phyloP scores from a whole-genome alignment of 208 protist genomes.

The Trypanosoma lewisi region DNA sequence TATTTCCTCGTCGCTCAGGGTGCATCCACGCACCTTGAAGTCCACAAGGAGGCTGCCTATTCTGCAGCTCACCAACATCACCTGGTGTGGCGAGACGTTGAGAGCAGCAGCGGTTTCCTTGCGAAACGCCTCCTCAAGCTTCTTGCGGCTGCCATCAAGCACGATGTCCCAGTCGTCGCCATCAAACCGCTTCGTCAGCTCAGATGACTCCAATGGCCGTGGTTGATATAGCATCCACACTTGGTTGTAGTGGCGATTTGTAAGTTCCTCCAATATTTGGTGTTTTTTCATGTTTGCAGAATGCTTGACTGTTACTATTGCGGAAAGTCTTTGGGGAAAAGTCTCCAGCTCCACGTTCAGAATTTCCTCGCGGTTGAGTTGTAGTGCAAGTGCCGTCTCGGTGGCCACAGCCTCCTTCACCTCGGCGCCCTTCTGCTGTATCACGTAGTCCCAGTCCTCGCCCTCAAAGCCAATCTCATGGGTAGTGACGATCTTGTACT shows the following conservation, averaged over 20 bases:
- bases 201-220: slow-evolving; percentile 13
- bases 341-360: slow-evolving; percentile 30
- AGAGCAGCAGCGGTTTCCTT: no score
- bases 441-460: slow-evolving; percentile 45
- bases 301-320: slow-evolving; percentile 38
- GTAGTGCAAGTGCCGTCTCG: slow-evolving; percentile 37
- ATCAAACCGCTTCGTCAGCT: no score
- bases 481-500: slow-evolving; percentile 21
- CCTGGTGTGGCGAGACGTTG: no score
- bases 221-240: slow-evolving; percentile 52
- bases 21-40: no score
- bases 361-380: slow-evolving; percentile 29
- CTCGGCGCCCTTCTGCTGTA: slow-evolving; percentile 30
- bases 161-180: no score
- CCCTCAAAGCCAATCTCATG: slow-evolving; percentile 48
- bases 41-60: no score
- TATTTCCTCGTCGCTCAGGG: no score
- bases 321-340: slow-evolving; percentile 21
- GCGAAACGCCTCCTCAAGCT: no score
- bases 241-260: no score
- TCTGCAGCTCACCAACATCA: no score
- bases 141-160: no score
- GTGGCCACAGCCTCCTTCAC: slow-evolving; percentile 31
- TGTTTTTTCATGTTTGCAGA: slow-evolving; percentile 23
- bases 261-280: slow-evolving; percentile 44